Base-by-base conservation (phyloP, 1,284 basidiomycete genomes). In the Exsudoporus floridanus region DNA sequence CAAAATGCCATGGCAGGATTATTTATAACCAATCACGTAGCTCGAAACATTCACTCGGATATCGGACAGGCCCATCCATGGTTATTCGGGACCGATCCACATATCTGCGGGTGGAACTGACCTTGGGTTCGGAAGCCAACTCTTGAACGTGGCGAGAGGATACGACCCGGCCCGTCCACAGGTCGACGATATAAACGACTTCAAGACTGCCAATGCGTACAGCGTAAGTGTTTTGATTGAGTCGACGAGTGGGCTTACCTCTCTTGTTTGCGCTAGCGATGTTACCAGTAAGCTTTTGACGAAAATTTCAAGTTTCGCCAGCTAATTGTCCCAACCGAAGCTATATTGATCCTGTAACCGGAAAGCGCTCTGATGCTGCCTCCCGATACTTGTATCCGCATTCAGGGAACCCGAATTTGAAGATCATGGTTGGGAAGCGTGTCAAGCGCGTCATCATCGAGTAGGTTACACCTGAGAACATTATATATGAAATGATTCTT, bases 341-440 rank as follows among this genome's bases (percentile, higher is more conserved):
- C 59, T 86, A 80, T 65, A 73, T 84, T n/a, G 73, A 81, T 52
- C 63, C 58, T 0, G 58, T 70, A 25, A 82, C 76, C 0, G 85
- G 85, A 27, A 76, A 60, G 43, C 79, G 84, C 12, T 84, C 78
- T 0, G 83, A 86, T 59, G 62, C 77, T 4, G 76, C 85, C 2
- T 81, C 84, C 56, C 54, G 75, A 56, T 84, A 79, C 55, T 66
- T 86, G 14, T 86, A 86, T 60, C 78, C 78, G 35, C 74, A 80
- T 47, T 54, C 63, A 2, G 57, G 66, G 18, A 75, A 74, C 48
- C 66, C 70, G 23, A 80, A 79, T 46, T 53, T 82, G 9, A 61
- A 63, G 5, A 70, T 82, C n/a, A 33, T 73, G 5, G 65, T 63
- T 10, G 69, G 71, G 7, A 74, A 72, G 42, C 70, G 74, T 2